Evolutionary conservation across 2,329 filamentous ascomycete species (phyloP), one percentile per base, ranked within the genome.

Genomic region (Venturiaceae sp.): DNA sequence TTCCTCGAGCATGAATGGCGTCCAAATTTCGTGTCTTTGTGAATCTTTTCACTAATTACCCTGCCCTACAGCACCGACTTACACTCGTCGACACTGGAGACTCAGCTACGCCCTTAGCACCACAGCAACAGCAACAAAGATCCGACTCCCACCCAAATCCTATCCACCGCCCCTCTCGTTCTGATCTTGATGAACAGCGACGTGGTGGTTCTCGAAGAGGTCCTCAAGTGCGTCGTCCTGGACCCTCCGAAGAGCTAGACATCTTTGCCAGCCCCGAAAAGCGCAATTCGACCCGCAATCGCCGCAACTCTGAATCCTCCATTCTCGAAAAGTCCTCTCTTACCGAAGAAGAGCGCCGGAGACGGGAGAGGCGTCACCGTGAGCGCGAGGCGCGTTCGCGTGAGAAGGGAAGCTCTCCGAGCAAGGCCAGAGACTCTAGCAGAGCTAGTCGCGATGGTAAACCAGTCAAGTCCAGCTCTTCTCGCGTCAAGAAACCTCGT

Each of bases 231-330:
- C 44, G 57, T 34, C 57, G 39, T 32, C 26, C 55, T 54, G 23
- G 46, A 19, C 44, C 44, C 8, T 37, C 68, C 75, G 68, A 67
- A 67, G 63, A 66, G 71, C 66, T 65, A 67, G 74, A 80, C 62
- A 75, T 80, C 63, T 62, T 78, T 72, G 50, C 68, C 67, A 63
- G 74, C 52, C 66, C 61, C 30, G 63, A 68, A 59, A 73, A 75
- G 58, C 69, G 71, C 39, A 70, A 72, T 23, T 50, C 44, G 53
- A 74, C 79, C 59, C 81, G 85, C 21, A 79, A 81, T 19, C 83
- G 88, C 64, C 83, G 89, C 64, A 91, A 92, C 70, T 92, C 89
- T 2, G 89, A 92, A 60, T 90, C 88, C 0, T 92, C 89, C 0
- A 75, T 89, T 50, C 75, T 85, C 66, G 85, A 83, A 65, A 83